Percentiles rank a stretch among this genome's conserved stretches.
Evolutionary conservation across 2,329 filamentous ascomycete species (phyloP).

Genomic region (Trematosphaeria pertusa): DNA sequence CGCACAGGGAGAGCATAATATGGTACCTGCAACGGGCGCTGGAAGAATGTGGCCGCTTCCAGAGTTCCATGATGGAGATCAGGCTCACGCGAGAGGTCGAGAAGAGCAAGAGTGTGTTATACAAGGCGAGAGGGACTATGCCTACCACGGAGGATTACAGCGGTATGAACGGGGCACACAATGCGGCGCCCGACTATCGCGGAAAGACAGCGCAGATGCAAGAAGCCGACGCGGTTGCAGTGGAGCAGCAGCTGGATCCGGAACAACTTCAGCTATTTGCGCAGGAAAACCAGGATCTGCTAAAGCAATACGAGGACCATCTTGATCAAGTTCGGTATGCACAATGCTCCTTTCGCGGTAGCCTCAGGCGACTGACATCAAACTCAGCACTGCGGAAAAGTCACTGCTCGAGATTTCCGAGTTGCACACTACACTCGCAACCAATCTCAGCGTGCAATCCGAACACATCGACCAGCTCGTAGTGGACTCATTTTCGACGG

Average conservation of each 20-base stretch:
- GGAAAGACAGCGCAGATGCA: slow-evolving; percentile 28
- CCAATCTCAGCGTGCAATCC: slow-evolving; percentile 83
- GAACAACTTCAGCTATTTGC: slow-evolving; percentile 95
- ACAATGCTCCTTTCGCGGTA: neutral
- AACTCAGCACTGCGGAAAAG: slow-evolving; percentile 78
- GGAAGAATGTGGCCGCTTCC: slow-evolving; percentile 77
- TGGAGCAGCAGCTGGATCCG: slow-evolving; percentile 70
- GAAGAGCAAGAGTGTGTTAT: slow-evolving; percentile 84
- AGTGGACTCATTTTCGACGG: slow-evolving; percentile 79
- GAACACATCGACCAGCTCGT: slow-evolving; percentile 90
- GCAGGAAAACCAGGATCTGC: slow-evolving; percentile 88
- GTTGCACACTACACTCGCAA: slow-evolving; percentile 85
- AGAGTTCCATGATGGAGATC: slow-evolving; percentile 93
- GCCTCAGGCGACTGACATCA: slow-evolving; percentile 23
- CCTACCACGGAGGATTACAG: slow-evolving; percentile 29
- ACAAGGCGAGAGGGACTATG: slow-evolving; percentile 64
- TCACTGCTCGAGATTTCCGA: slow-evolving; percentile 92
- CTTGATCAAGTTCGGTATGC: slow-evolving; percentile 90
- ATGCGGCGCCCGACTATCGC: slow-evolving; percentile 29
- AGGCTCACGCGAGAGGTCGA: slow-evolving; percentile 84
- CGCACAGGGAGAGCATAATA: slow-evolving; percentile 81
- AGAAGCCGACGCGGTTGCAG: slow-evolving; percentile 38
- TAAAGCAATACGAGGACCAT: slow-evolving; percentile 93
- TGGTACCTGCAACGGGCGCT: slow-evolving; percentile 80
- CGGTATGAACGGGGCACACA: slow-evolving; percentile 23